These are phyloP conservation scores for Agrostemma githago DNA, from an alignment of 148 eudicot genomes.

Conservation along the genomic window DNA sequence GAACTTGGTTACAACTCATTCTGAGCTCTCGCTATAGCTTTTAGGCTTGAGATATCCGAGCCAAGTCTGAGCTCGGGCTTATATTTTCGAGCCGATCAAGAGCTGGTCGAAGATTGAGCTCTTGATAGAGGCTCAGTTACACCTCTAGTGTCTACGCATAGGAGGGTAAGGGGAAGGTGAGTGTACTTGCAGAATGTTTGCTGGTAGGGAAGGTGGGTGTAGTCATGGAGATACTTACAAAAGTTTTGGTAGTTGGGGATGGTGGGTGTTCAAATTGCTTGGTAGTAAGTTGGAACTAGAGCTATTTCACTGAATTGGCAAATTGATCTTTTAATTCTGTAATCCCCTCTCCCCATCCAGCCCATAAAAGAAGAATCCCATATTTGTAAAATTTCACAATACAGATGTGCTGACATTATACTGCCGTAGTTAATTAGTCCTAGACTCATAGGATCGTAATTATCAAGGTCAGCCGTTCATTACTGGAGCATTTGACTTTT, in stretches of 20 bases:
- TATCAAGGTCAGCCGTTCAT: neutral
- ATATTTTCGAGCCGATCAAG: neutral
- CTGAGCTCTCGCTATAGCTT: neutral
- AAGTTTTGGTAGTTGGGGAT: too few relatives aligned
- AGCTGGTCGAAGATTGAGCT: neutral
- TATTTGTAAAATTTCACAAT: neutral
- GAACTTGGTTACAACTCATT: neutral
- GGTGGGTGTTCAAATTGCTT: too few relatives aligned
- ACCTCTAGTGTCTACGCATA: neutral
- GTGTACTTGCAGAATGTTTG: too few relatives aligned
- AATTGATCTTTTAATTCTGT: neutral
- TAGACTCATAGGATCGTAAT: neutral
- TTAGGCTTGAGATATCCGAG: neutral
- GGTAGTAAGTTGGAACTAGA: too few relatives aligned
- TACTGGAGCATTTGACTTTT: neutral
- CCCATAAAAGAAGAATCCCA: neutral
- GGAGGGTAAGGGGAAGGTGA: neutral
- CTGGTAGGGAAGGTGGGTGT: neutral
- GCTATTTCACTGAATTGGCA: too few relatives aligned
- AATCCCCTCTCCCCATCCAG: neutral
- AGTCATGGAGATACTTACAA: too few relatives aligned
- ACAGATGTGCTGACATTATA: neutral
- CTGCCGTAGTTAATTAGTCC: neutral
- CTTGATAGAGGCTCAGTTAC: neutral
- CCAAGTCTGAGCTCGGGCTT: neutral